A percentile compares a stretch with the other conserved stretches of the same genome.
Conservation (phyloP, 805 yeast genomes). For the Metschnikowia lunata region DNA sequence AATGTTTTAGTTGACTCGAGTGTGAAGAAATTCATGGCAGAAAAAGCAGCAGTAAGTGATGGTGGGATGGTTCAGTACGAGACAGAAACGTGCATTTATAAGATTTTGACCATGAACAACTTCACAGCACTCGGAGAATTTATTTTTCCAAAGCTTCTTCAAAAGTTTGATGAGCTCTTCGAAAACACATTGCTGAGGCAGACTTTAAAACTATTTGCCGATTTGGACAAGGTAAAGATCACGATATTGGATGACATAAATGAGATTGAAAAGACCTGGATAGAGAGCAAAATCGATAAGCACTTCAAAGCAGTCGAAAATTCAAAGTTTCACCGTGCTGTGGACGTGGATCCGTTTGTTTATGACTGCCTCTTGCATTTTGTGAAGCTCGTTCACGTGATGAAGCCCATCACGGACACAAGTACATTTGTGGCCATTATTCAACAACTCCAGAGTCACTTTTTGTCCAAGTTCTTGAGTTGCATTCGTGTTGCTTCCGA, state of each 20-base stretch:
- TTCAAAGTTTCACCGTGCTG: slow-evolving; percentile 32
- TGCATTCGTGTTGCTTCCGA: slow-evolving; percentile 23
- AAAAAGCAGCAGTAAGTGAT: slow-evolving; percentile 13
- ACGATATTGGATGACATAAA: slow-evolving; percentile 40
- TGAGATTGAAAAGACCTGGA: slow-evolving; percentile 32
- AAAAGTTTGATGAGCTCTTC: slow-evolving; percentile 31
- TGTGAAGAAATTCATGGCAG: slow-evolving; percentile 33
- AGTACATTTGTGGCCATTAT: slow-evolving; percentile 34
- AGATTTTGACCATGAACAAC: slow-evolving; percentile 42
- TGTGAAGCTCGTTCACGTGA: slow-evolving; percentile 35
- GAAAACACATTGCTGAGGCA: slow-evolving; percentile 34
- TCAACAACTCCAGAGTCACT: slow-evolving; percentile 35
- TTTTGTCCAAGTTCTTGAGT: slow-evolving; percentile 31
- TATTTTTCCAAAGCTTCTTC: slow-evolving; percentile 30
- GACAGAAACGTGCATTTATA: slow-evolving; percentile 28
- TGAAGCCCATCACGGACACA: slow-evolving; percentile 37
- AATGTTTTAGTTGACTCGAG: slow-evolving; percentile 38
- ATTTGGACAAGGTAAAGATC: slow-evolving; percentile 37
- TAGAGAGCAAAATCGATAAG: slow-evolving; percentile 25
- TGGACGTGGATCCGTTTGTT: slow-evolving; percentile 34
- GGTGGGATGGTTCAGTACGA: slow-evolving; percentile 11
- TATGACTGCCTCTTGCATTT: slow-evolving; percentile 38
- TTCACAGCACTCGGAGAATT: slow-evolving; percentile 32
- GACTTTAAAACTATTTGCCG: slow-evolving; percentile 37
- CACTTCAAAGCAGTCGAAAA: slow-evolving; percentile 21